Evolutionary conservation across 2,329 filamentous ascomycete genomes (phyloP).

Genomic region (Penicillium expansum): DNA sequence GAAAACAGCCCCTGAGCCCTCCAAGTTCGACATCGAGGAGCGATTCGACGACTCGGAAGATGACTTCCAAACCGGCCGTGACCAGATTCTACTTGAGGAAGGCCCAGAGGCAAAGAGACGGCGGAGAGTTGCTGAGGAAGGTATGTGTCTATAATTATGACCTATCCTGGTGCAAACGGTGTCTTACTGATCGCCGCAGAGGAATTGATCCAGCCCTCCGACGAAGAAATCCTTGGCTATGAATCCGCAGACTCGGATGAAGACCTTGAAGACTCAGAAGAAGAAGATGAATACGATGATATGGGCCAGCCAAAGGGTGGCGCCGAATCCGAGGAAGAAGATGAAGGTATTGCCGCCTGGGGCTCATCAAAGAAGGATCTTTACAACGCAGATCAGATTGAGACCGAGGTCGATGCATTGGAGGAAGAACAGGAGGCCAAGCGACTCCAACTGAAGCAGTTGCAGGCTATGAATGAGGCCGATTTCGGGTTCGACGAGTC

Average conservation of each 20-base stretch:
- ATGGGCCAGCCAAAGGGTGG: constrained; percentile 22
- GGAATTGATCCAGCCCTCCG: constrained; percentile 56
- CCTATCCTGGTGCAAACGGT: background rate
- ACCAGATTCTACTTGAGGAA: constrained; percentile 83
- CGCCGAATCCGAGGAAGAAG: constrained; percentile 42
- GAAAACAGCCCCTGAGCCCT: constrained; percentile 30
- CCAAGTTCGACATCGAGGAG: constrained; percentile 51
- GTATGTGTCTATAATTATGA: constrained; percentile 33
- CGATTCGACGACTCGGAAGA: constrained; percentile 93
- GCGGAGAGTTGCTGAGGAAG: constrained; percentile 67
- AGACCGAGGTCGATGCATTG: constrained; percentile 70
- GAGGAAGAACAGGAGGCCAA: constrained; percentile 91
- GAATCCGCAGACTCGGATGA: constrained; percentile 31
- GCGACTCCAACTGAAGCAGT: constrained; percentile 83
- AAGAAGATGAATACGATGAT: constrained; percentile 35
- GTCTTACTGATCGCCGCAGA: constrained; percentile 43
- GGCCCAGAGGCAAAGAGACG: constrained; percentile 73
- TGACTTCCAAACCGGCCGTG: constrained; percentile 82
- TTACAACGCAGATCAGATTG: constrained; percentile 79
- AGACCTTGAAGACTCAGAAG: constrained; percentile 43
- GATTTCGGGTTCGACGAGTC: constrained; percentile 92
- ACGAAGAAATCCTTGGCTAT: constrained; percentile 62
- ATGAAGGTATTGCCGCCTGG: constrained; percentile 70
- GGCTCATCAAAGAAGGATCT: constrained; percentile 85
- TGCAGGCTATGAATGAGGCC: constrained; percentile 82